Percentiles rank a stretch among this genome's conserved stretches.
Conservation (phyloP, 441 rosid genomes). For the Euphorbia corollata region DNA sequence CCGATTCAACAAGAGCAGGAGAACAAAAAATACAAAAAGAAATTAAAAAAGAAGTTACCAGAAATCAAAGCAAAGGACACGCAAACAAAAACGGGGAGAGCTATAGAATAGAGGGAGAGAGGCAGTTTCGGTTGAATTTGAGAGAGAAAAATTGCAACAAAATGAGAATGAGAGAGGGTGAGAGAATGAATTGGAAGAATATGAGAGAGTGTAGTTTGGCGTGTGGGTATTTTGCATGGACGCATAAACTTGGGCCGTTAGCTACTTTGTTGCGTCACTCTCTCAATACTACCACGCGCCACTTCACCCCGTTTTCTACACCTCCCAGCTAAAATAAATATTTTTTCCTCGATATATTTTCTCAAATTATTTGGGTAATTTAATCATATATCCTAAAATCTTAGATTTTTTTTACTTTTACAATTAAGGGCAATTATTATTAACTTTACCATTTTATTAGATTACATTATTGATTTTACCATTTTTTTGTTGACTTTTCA, state of each 20-base stretch:
- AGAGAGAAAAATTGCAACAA: background rate
- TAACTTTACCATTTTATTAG: too few species aligned
- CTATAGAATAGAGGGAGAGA: background rate
- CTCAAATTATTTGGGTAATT: too few species aligned
- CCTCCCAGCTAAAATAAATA: background rate
- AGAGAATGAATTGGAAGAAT: background rate
- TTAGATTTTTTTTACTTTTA: too few species aligned
- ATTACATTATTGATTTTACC: too few species aligned
- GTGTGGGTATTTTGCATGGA: constrained; percentile 52
- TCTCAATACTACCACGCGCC: constrained; percentile 19
- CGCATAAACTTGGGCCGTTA: constrained; percentile 29
- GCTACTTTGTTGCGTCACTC: constrained; percentile 11
- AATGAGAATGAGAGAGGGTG: too few species aligned
- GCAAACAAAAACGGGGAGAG: too few species aligned
- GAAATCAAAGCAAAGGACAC: too few species aligned
- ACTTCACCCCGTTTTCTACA: constrained; percentile 10
- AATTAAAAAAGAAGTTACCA: background rate
- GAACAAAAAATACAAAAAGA: background rate
- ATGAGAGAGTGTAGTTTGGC: constrained; percentile 5
- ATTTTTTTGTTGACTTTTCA: too few species aligned
- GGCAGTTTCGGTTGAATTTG: constrained; percentile 7
- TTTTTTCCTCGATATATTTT: too few species aligned
- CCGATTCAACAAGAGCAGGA: constrained; percentile 15
- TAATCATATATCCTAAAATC: too few species aligned
- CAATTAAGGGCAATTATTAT: too few species aligned